Evolutionary conservation across 1,284 basidiomycete genomes (phyloP), one percentile per base, ranked within the genome.

Genomic region (Irpex sp.): DNA sequence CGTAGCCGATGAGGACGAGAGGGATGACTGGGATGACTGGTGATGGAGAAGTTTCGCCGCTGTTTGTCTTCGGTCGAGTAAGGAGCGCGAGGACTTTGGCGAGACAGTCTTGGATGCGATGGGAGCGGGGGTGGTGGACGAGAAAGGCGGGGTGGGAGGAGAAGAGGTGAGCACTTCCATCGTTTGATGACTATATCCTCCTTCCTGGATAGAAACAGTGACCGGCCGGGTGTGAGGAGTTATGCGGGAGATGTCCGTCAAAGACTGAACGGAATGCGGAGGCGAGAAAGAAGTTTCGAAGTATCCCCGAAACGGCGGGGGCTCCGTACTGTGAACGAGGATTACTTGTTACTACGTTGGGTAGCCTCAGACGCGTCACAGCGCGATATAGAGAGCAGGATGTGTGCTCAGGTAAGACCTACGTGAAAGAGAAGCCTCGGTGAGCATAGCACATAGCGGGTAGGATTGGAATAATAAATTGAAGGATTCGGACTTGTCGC

Each of bases 31-130:
- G 35, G 39, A 67, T 43, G 35, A 61, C 15, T 46, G 63, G 47
- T 8, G 54, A 49, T 19, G 37, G 39, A 55, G 46, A 50, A 55
- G 46, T 58, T 63, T 51, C 53, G 63, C 39, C 6, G 60, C 55
- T 58, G 67, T 66, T 21, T 63, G 58, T 50, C 69, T 68, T 60
- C 69, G 67, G 65, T 65, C 58, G 60, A 68, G 65, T 46, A 69
- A 60, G 37, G 66, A 68, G 54, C 62, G 61, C 46, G 59, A 51
- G 7, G 49, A 21, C 55, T 21, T 55, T n/a, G 13, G 36, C 31
- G 33, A 13, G 43, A 13, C n/a, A 1, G 58, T 17, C 31, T 43
- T 21, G 36, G 35, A 43, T 11, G 61, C 35, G 26, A 43, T 37
- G 26, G 51, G 26, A 54, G 59, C 5, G 49, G 50, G 5, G 11